Base-by-base conservation (phyloP, 768 basidiomycete species). In the Antrodiella citrinella region DNA sequence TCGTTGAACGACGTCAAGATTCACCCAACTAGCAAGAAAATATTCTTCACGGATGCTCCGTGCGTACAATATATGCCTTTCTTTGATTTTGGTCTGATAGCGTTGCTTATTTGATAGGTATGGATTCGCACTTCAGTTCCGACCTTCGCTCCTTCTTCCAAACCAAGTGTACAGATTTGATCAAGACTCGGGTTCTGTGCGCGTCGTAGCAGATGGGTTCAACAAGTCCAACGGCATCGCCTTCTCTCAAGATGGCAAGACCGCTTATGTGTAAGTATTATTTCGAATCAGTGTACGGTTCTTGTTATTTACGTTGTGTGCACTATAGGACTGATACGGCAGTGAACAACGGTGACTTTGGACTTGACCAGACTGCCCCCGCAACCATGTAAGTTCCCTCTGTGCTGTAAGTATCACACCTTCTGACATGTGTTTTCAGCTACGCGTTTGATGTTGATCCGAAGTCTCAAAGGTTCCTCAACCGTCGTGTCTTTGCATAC, bases 81-180 rank as follows among this genome's bases (percentile, higher is more conserved):
- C 19, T 2, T 9, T 26, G 9, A 12, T 18, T 13, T 26, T 44
- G 18, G 19, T 45, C 35, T 2, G 47, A 48, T 38, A 26, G 40
- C 4, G 19, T 7, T 24, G 5, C 13, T n/a, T 23, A 26, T 25
- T 18, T 23, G 18, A 43, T 57, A 85, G 82, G 21, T 84, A 84
- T 55, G 84, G 84, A 0, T 84, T 72, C 57, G 48, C 84, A 26
- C 78, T 80, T 51, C 69, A 72, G 44, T 90, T 89, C 72, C 78
- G 86, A 45, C 78, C 84, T 0, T 55, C 67, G 3, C 86, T 84
- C 4, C 71, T 79, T 42, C 60, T 88, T 46, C 87, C 84, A 2
- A 81, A 75, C 44, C 86, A 90, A 57, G 85, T 90, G 13, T 92
- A 93, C 62, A 75, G 84, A 11, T 80, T 88, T 58, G 80, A 88